phyloP scores from a whole-genome alignment of 2,329 filamentous ascomycete species.

The Aspergillus phoenicis region DNA sequence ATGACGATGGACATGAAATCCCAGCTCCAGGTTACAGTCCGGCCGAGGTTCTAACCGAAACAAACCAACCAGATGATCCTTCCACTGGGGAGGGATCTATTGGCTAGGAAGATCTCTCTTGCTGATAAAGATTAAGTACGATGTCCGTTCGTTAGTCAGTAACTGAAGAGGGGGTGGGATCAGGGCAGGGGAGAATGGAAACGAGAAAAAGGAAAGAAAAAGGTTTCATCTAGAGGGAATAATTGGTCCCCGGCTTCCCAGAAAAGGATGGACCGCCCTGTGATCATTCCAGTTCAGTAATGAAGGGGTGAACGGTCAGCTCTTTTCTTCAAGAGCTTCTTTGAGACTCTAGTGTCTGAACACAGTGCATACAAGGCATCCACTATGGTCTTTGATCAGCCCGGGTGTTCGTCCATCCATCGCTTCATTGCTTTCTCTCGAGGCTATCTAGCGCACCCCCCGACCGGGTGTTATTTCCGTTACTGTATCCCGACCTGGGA shows the following conservation, averaged over 20 bases:
- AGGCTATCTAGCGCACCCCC: background rate
- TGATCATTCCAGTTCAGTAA: constrained; percentile 24
- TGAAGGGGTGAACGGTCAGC: constrained; percentile 21
- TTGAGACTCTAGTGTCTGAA: background rate
- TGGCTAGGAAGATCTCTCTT: constrained; percentile 11
- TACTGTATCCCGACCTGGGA: background rate
- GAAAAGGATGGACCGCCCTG: constrained; percentile 15
- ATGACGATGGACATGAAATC: constrained; percentile 12
- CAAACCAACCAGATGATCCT: constrained; percentile 18
- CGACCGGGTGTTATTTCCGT: constrained; percentile 2
- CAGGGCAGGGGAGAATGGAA: constrained; percentile 5
- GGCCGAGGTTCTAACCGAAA: constrained; percentile 21
- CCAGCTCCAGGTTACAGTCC: constrained; percentile 17
- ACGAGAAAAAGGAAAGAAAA: constrained; percentile 6
- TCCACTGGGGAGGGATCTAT: constrained; percentile 7
- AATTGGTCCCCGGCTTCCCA: constrained; percentile 20
- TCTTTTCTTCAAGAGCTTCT: background rate
- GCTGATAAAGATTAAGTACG: constrained; percentile 8
- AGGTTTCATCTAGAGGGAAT: constrained; percentile 12
- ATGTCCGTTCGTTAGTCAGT: background rate
- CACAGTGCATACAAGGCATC: background rate
- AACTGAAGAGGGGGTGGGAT: background rate
- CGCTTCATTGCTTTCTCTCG: background rate
- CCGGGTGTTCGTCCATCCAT: background rate
- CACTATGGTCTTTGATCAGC: background rate